phyloP scores from a whole-genome alignment of 108 stramenopile species.

The Mediolabrus comicus region DNA sequence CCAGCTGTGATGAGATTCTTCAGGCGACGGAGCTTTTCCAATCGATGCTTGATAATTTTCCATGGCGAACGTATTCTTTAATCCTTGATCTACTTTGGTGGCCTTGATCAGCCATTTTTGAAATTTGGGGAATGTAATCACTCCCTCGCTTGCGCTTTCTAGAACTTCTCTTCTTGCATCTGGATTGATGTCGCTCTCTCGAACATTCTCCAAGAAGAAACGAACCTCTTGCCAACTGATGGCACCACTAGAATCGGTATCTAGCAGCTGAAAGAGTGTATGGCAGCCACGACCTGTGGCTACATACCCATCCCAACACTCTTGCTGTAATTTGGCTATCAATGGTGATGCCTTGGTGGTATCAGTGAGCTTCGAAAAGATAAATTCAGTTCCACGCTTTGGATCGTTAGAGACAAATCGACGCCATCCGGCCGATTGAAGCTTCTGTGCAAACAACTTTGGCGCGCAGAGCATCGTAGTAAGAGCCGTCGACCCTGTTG shows the following conservation, averaged over 20 bases:
- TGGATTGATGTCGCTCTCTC: slow-evolving; percentile 24
- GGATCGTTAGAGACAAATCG: slow-evolving; percentile 10
- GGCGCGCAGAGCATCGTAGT: too few species aligned
- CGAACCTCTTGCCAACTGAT: slow-evolving; percentile 51
- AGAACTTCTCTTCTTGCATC: slow-evolving; percentile 45
- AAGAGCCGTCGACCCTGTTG: too few species aligned
- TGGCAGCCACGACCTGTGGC: slow-evolving; percentile 61
- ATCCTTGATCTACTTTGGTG: slow-evolving; percentile 58
- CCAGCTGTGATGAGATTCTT: slow-evolving; percentile 49
- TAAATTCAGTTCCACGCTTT: slow-evolving; percentile 28
- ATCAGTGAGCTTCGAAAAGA: slow-evolving; percentile 27
- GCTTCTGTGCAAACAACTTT: too few species aligned
- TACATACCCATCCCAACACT: slow-evolving; percentile 66
- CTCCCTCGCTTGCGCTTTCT: slow-evolving; percentile 18
- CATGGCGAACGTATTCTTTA: slow-evolving; percentile 46
- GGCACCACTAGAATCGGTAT: slow-evolving; percentile 45
- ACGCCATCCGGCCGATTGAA: background rate
- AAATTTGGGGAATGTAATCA: slow-evolving; percentile 40
- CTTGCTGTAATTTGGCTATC: slow-evolving; percentile 52
- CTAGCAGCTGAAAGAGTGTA: slow-evolving; percentile 61
- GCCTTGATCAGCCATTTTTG: slow-evolving; percentile 65
- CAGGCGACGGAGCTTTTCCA: slow-evolving; percentile 35
- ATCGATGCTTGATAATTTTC: slow-evolving; percentile 49
- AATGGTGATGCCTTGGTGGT: slow-evolving; percentile 29
- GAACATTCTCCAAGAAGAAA: slow-evolving; percentile 49